phyloP scores from a whole-genome alignment of 2,329 filamentous ascomycete genomes.

The Rhinocladiella similis region DNA sequence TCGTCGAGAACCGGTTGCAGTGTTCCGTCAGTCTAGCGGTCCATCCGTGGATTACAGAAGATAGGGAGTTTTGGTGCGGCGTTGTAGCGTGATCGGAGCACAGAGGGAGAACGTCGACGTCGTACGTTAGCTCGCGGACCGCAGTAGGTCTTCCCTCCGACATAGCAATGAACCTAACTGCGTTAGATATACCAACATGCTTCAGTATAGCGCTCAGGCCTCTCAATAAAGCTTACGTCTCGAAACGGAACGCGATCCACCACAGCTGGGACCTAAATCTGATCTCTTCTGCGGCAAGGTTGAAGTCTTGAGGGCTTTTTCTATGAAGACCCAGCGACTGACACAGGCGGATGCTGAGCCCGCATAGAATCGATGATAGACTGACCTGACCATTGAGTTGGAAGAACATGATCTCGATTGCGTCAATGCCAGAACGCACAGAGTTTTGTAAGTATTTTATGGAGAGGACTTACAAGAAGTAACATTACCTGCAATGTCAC shows the following conservation, averaged over 20 bases:
- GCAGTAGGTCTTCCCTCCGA: slow-evolving; percentile 2
- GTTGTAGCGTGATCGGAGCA: not conserved
- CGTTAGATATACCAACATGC: not conserved
- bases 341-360: not conserved
- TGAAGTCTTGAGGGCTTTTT: not conserved
- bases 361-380: not conserved
- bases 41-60: not conserved
- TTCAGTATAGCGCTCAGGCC: not conserved
- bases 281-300: slow-evolving; percentile 1
- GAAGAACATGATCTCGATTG: not conserved
- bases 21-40: not conserved
- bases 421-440: not conserved
- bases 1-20: not conserved
- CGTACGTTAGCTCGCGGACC: slow-evolving; percentile 2
- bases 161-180: not conserved
- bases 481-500: slow-evolving; percentile 2
- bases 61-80: not conserved
- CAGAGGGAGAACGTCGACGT: not conserved
- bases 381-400: slow-evolving; percentile 1
- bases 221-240: not conserved
- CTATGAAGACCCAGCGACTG: not conserved
- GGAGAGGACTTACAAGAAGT: not conserved
- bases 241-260: not conserved
- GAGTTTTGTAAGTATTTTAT: too few species aligned
- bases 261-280: slow-evolving; percentile 1